Base-by-base conservation (phyloP, 805 yeast species). In the Candida xyloterini region DNA sequence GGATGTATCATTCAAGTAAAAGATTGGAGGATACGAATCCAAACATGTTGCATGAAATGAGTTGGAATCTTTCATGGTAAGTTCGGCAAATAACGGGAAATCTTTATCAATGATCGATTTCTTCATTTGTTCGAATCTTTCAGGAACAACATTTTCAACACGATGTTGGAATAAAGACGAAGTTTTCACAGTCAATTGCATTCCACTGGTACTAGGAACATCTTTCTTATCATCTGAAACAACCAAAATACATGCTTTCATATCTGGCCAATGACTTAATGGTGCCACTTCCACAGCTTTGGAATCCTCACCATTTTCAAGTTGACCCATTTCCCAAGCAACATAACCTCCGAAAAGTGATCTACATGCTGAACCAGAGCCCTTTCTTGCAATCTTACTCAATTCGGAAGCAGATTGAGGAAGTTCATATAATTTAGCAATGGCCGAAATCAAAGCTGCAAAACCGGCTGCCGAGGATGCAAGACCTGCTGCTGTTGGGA, bases 391-490 rank as follows among this genome's bases (percentile, higher is more conserved):
- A 57, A 93, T 84, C 58, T 82, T 84, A 48, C 96, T 86, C 47
- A 93, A 74, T 57, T 89, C 96, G 15, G 93, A 84, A 56, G 76
- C 71, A 45, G 84, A 76, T 57, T 85, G 84, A n/a, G 96, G 95
- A 44, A 93, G 78, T 62, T 85, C 64, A 67, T 83, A 93, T 43
- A 93, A 71, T 57, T 75, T 76, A 13, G 98, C 89, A 56, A 93
- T 78, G n/a, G 96, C 86, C 34, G 78, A 78, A 15, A 91, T 95
- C 46, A 93, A 73, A 8, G 99, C 99, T 25, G 99, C 96, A 65
- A 89, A 91, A 0, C 99, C 99, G 8, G 99, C 98, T 10, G 99
- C 99, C 5, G 95, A 84, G 1, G 96, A 88, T 0, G 99, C 99
- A 53, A 93, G 74, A 2, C 99, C 99, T 5, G 99, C 99, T 23